These are phyloP conservation scores for Bruguiera hainesii DNA, from an alignment of 441 rosid genomes.

Conservation along the genomic window DNA sequence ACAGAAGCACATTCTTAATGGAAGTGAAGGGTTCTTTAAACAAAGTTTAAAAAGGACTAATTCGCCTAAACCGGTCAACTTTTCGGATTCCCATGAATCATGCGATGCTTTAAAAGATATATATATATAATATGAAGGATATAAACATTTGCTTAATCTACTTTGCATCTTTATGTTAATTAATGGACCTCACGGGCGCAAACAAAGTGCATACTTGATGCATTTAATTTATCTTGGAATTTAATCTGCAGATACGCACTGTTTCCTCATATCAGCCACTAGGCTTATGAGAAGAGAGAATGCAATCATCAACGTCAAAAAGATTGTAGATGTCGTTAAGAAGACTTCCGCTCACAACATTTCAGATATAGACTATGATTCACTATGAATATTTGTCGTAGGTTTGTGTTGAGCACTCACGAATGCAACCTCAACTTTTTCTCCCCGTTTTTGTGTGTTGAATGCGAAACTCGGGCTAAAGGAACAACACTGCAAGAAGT, in stretches of 20 bases:
- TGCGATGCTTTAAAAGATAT: conserved; percentile 3
- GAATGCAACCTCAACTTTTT: too few species aligned
- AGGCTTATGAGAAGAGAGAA: background rate
- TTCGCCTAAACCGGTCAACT: conserved; percentile 25
- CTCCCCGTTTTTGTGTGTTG: too few species aligned
- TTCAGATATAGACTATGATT: conserved; percentile 6
- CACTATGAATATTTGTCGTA: too few species aligned
- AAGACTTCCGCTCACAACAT: background rate
- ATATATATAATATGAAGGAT: background rate
- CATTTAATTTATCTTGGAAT: background rate
- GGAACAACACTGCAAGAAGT: too few species aligned
- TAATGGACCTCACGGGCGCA: conserved; percentile 9
- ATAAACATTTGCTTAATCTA: background rate
- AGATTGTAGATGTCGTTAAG: background rate
- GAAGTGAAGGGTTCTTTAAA: conserved; percentile 9
- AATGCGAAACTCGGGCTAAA: too few species aligned
- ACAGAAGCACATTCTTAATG: conserved; percentile 1
- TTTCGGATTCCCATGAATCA: conserved; percentile 18
- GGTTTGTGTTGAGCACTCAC: too few species aligned
- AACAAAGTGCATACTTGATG: background rate
- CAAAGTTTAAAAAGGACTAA: conserved; percentile 7
- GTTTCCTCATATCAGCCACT: background rate
- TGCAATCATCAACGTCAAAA: background rate
- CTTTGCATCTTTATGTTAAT: conserved; percentile 10
- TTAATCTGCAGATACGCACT: background rate